Evolutionary conservation across 208 protist genomes (phyloP).

Genomic region (Naegleria lovaniensis): DNA sequence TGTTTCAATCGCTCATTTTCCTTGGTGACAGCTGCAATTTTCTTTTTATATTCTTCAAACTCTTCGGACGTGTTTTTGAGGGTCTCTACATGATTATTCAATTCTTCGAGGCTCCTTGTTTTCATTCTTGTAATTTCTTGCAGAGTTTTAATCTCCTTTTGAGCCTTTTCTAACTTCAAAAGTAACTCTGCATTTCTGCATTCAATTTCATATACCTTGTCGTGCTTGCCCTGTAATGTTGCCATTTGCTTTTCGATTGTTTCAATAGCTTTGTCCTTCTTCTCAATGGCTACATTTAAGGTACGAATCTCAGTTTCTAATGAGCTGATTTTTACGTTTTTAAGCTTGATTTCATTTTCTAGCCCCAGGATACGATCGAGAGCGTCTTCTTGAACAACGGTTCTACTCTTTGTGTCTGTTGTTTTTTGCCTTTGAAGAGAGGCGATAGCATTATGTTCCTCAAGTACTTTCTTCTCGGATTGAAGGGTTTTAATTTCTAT

Average conservation of each 20-base stretch:
- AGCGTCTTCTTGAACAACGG: background rate
- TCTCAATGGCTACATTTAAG: background rate
- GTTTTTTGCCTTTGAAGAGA: background rate
- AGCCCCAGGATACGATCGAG: background rate
- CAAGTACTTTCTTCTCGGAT: constrained; percentile 8
- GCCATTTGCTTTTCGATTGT: background rate
- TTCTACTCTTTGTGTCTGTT: background rate
- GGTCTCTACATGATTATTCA: background rate
- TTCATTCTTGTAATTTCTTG: constrained; percentile 28
- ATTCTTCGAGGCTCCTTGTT: background rate
- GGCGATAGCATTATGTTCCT: background rate
- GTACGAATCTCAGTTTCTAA: background rate
- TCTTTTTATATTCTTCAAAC: constrained; percentile 12
- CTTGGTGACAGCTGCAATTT: background rate
- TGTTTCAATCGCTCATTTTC: constrained; percentile 4
- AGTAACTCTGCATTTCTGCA: background rate
- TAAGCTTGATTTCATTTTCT: constrained; percentile 16
- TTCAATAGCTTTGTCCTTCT: constrained; percentile 12
- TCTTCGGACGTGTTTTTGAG: background rate
- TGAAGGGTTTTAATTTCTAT: background rate
- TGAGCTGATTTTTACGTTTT: background rate
- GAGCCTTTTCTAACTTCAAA: constrained; percentile 1
- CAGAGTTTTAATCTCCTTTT: constrained; percentile 17
- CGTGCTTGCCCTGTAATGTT: background rate
- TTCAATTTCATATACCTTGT: constrained; percentile 12